Percentiles rank a stretch among this genome's conserved stretches.
Conservation (phyloP, 805 yeast genomes). For the Candida boidinii region DNA sequence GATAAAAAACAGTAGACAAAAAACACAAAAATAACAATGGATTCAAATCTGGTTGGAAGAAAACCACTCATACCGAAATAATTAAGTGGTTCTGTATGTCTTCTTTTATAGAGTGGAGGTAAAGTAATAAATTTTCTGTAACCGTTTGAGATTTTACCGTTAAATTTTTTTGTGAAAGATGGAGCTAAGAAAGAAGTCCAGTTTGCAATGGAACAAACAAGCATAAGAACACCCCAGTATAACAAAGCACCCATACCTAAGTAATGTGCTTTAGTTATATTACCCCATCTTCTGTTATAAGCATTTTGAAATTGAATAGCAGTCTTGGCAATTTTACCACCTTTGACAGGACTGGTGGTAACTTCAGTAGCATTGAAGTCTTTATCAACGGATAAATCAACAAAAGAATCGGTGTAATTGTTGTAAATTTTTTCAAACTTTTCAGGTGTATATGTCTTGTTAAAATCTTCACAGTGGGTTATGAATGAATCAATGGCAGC, state of each 20-base stretch:
- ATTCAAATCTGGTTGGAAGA: conserved; percentile 48
- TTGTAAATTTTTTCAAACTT: conserved; percentile 27
- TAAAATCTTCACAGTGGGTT: conserved; percentile 10
- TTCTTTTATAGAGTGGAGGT: conserved; percentile 15
- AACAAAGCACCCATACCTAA: conserved; percentile 39
- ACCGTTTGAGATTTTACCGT: conserved; percentile 18
- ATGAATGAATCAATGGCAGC: conserved; percentile 15
- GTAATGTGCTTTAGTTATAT: conserved; percentile 32
- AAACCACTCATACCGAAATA: conserved; percentile 17
- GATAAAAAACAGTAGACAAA: conserved; percentile 16
- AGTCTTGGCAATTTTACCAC: conserved; percentile 11
- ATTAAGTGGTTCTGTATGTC: conserved; percentile 12
- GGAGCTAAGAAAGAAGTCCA: conserved; percentile 35
- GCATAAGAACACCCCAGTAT: conserved; percentile 38
- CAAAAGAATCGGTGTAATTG: conserved; percentile 33
- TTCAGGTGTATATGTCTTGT: conserved; percentile 22
- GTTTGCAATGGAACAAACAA: conserved; percentile 32
- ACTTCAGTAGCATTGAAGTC: conserved; percentile 24
- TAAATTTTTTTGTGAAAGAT: conserved; percentile 18
- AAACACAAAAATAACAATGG: conserved; percentile 32
- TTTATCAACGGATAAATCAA: conserved; percentile 19
- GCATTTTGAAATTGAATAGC: conserved; percentile 19
- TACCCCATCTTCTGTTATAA: conserved; percentile 22
- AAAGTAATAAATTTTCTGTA: conserved; percentile 18
- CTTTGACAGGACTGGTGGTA: conserved; percentile 28